Base-by-base conservation (phyloP, 2,329 filamentous ascomycete species). In the Clonostachys sp. region DNA sequence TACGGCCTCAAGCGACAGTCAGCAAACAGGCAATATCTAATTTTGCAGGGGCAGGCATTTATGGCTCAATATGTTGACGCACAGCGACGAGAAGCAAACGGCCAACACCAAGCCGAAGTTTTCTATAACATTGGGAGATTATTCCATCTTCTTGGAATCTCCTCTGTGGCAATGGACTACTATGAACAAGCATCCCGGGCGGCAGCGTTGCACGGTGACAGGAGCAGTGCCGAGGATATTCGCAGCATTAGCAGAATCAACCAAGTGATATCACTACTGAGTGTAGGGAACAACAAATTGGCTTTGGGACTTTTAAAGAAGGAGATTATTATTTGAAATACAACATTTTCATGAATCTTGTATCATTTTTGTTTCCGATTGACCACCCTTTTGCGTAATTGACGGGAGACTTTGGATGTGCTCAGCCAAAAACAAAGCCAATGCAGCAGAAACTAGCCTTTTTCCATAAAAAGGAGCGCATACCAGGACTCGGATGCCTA, bases 1-100 rank as follows among this genome's bases (percentile, higher is more conserved):
- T 87, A 94, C 62, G 86, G 87, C 1, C 78, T 96, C 59, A 96
- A 97, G 64, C 81, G 92, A 3, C 89, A 95, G 64, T 84, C 87
- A 0, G 89, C 92, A 43, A 97, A 97, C 61, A 77, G 94, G 2
- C 92, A 97, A 61, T 92, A 89, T 60, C 81, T 91, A 39, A 83
- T 96, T 40, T 76, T 89, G 53, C 91, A 97, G 63, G 94, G 91
- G 0, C 77, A 96, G 45, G 75, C 84, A 0, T 96, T 96, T 58
- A 68, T 97, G 48, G 81, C 57, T 5, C 55, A 59, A n/a, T 70
- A 70, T 36, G 56, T 58, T 8, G 54, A 61, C 8, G 24, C 24
- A 30, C 24, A 30, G 24, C 24, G 24, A 5, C 24, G 24, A 30
- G 8, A 34, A 49, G 50, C 2, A 30, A 30, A 30, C 24, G 35